Base-by-base conservation (phyloP, 176 grass and related monocot species). In the Oryza glaberrima region DNA sequence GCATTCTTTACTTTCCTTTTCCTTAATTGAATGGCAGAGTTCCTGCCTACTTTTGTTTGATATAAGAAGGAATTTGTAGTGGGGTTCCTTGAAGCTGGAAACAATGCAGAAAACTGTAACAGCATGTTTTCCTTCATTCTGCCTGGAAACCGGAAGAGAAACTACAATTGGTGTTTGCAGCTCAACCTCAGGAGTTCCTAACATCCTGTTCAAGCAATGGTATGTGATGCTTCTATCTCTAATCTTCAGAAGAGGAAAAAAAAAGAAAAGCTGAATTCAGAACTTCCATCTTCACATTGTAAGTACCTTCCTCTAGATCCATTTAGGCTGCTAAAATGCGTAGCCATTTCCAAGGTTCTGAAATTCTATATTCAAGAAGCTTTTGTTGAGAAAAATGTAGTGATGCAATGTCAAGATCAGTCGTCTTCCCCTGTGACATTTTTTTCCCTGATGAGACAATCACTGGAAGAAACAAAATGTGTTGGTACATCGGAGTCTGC, bases 401-500 rank as follows among this genome's bases (percentile, higher is more conserved):
- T 45, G 60, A 47, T 65, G 66, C 3, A 34, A 30, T 47, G 49
- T 63, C 36, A 7, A 51, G 6, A 73, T 80, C 43, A 66, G 16
- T 41, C 3, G 15, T 19, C 13, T 49, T 72, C 28, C n/a, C 20
- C 16, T 48, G 34, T 34, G 52, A 36, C 2, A 72, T 8, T 72
- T 34, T 47, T 34, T 35, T 19, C 28, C 28, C 36, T 43, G 11
- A 69, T 19, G 32, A 77, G 40, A 70, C 11, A 78, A 69, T 60
- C 11, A 45, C 65, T 30, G 23, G 20, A 43, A 67, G 49, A 67
- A 81, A 75, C 15, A 51, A 67, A 81, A 46, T 11, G 16, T 67
- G 44, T 66, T 20, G 19, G 46, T 71, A 19, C 12, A 75, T 83
- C 25, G 52, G 19, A 79, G n/a, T 25, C 11, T 85, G 51, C 74